Percentiles rank a stretch among this genome's conserved stretches.
phyloP scores from a whole-genome alignment of 257 asterid genomes.

The Fraxinus quadrangulata region DNA sequence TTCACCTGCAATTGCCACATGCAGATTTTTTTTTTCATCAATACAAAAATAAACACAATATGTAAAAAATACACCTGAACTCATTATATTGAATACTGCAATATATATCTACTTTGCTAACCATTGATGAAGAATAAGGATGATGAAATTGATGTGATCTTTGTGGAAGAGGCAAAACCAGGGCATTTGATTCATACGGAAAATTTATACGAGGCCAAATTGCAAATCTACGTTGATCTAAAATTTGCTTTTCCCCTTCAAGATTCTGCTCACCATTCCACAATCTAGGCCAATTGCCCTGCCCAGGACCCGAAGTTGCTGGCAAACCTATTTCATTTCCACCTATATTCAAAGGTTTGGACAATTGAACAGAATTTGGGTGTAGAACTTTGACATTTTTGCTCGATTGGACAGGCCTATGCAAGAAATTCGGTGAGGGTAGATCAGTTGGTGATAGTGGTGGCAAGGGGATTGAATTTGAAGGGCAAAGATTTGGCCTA shows the following conservation, averaged over 20 bases:
- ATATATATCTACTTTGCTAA: conserved; percentile 25
- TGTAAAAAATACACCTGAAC: not conserved
- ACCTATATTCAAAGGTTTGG: conserved; percentile 17
- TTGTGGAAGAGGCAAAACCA: conserved; percentile 42
- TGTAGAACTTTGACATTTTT: conserved; percentile 37
- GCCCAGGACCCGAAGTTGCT: conserved; percentile 12
- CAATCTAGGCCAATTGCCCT: conserved; percentile 44
- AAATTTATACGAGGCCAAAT: conserved; percentile 31
- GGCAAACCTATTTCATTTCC: conserved; percentile 36
- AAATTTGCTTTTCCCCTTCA: conserved; percentile 29
- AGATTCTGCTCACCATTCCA: conserved; percentile 47
- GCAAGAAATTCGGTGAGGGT: conserved; percentile 40
- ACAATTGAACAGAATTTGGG: conserved; percentile 33
- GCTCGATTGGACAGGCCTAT: conserved; percentile 38
- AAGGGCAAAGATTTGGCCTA: conserved; percentile 34
- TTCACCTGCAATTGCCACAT: conserved; percentile 46
- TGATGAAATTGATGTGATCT: conserved; percentile 58
- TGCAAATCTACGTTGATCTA: conserved; percentile 40
- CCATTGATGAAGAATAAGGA: conserved; percentile 49
- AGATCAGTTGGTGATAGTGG: conserved; percentile 36
- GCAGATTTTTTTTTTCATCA: not conserved
- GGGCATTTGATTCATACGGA: conserved; percentile 30
- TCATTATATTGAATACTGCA: no score
- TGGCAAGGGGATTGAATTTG: conserved; percentile 27
- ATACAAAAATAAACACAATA: not conserved